Evolutionary conservation across 441 rosid genomes (phyloP), one percentile per base, ranked within the genome.

Genomic region (Caryocar brasiliense): DNA sequence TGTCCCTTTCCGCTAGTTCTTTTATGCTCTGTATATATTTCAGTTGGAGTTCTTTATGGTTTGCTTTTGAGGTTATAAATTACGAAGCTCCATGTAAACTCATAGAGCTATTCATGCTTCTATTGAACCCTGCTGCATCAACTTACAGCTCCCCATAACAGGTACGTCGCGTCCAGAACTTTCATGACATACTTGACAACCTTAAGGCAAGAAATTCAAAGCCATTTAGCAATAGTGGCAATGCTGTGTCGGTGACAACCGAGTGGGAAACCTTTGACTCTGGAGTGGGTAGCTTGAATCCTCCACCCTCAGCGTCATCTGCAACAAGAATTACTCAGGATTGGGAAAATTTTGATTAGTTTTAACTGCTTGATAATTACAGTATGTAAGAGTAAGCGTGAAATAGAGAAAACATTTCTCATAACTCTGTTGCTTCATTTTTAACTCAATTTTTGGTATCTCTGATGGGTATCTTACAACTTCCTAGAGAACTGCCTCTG

Each of bases 201-300:
- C 59, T 86, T 26, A 90, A 90, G 60, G 76, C 81, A 15, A 78
- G 57, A 62, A 84, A 78, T 58, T 72, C 78, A 27, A 79, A 77
- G 51, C 89, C 84, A 7, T 57, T 70, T 37, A 65, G 51, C 58
- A 50, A 73, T 58, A 46, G 61, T 58, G 64, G 65, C 60, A 79
- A 73, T 45, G 57, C 66, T 2, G 81, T 67, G 26, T 58, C 85
- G 0, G 74, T 86, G 40, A 63, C 84, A 68, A 84, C 92, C 2
- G 75, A 73, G 4, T 84, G 95, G 95, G 89, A 83, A 71, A 73
- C 76, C 11, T 81, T 81, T 25, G 91, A 74, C 35, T 70, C 82
- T 9, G 91, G 82, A 26, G 58, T 68, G 32, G 95, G 82, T 68
- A 79, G 85, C 80, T 72, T 67, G 67, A 75, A 59, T 61, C 78